These are phyloP conservation scores for Vaccinium vitisidaea DNA, from an alignment of 148 eudicot genomes.

Conservation along the genomic window DNA sequence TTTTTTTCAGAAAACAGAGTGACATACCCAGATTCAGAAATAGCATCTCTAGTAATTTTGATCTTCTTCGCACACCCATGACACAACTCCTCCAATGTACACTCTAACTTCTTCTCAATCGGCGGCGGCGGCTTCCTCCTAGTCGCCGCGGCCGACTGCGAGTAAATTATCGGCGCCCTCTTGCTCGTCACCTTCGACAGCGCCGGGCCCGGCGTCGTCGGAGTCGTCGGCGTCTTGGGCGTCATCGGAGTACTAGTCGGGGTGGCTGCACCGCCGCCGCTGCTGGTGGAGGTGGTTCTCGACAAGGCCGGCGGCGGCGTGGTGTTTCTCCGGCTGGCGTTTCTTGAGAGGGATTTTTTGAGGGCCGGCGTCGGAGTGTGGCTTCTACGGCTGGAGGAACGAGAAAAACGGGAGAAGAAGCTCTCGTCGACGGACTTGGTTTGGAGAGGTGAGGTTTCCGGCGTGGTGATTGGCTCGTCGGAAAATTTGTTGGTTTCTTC, in stretches of 20 bases:
- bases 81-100: conserved; percentile 79
- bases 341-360: conserved; percentile 23
- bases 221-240: conserved; percentile 11
- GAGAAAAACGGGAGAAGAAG: conserved; percentile 38
- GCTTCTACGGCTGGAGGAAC: conserved; percentile 43
- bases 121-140: conserved; percentile 47
- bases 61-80: conserved; percentile 65
- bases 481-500: conserved; percentile 8
- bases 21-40: conserved; percentile 55
- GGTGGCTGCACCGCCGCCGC: neutral
- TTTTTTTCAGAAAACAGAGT: neutral
- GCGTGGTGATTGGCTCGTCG: conserved; percentile 30
- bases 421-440: conserved; percentile 28
- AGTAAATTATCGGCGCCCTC: conserved; percentile 61
- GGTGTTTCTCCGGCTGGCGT: conserved; percentile 24
- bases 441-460: conserved; percentile 10
- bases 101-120: conserved; percentile 56
- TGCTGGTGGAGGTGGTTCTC: neutral
- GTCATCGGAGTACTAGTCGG: conserved; percentile 3
- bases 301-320: conserved; percentile 17
- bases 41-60: conserved; percentile 52
- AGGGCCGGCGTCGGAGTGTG: conserved; percentile 40
- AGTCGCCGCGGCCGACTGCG: conserved; percentile 36
- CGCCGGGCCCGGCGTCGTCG: conserved; percentile 14
- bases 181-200: conserved; percentile 21